phyloP scores from a whole-genome alignment of 2,329 filamentous ascomycete species.

The Amauroascus verrucosus region DNA sequence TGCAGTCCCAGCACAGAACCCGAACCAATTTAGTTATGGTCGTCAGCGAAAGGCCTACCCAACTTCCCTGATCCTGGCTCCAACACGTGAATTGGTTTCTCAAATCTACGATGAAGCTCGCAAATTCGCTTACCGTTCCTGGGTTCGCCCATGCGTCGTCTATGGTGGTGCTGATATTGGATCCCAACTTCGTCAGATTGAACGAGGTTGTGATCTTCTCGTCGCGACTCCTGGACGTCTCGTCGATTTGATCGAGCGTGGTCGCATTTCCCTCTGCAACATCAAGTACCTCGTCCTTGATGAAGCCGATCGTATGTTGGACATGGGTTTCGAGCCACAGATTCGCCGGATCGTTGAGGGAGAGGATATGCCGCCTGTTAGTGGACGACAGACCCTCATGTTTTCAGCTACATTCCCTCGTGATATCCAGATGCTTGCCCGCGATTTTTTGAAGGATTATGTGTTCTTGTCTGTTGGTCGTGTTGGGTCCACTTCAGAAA shows the following conservation, averaged over 20 bases:
- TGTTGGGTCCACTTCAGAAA: slow-evolving; percentile 98
- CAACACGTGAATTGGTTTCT: slow-evolving; percentile 95
- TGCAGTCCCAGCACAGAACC: slow-evolving; percentile 50
- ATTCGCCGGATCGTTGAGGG: slow-evolving; percentile 97
- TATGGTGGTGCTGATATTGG: slow-evolving; percentile 99
- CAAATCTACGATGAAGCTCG: slow-evolving; percentile 96
- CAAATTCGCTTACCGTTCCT: slow-evolving; percentile 98
- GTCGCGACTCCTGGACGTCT: slow-evolving; percentile 96
- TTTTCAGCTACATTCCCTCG: slow-evolving; percentile 98
- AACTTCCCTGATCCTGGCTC: slow-evolving; percentile 88
- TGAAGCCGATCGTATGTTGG: slow-evolving; percentile 99
- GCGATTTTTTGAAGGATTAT: slow-evolving; percentile 98
- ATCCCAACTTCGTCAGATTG: slow-evolving; percentile 94
- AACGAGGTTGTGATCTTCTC: slow-evolving; percentile 91
- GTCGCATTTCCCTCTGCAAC: slow-evolving; percentile 91
- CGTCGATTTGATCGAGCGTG: slow-evolving; percentile 95
- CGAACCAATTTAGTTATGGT: slow-evolving; percentile 58
- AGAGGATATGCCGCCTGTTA: slow-evolving; percentile 86
- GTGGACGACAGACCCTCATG: slow-evolving; percentile 93
- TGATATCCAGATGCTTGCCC: slow-evolving; percentile 97
- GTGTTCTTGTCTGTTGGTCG: slow-evolving; percentile 97
- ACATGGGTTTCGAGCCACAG: slow-evolving; percentile 99
- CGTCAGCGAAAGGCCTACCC: slow-evolving; percentile 97
- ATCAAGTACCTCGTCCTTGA: slow-evolving; percentile 99
- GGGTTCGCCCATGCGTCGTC: slow-evolving; percentile 96